A percentile compares a stretch with the other conserved stretches of the same genome.
phyloP scores from a whole-genome alignment of 352 stramenopile species.

The Phytophthora macrochlamydospora region DNA sequence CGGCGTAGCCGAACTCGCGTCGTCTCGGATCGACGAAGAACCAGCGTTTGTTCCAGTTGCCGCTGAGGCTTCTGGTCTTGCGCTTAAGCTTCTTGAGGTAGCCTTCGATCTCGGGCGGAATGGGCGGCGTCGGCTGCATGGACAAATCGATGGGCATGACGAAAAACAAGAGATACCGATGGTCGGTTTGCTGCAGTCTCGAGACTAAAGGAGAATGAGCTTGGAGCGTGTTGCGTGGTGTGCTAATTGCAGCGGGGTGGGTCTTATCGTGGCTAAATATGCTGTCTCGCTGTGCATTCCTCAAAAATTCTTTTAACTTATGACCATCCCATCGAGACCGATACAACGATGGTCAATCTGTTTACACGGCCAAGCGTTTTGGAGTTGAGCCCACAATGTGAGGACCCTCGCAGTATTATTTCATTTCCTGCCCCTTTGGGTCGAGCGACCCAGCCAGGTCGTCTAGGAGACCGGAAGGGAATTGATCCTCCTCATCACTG shows the following conservation, averaged over 20 bases:
- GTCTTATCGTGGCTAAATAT: conserved; percentile 35
- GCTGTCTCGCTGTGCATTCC: background rate
- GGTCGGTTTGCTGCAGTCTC: background rate
- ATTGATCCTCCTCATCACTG: conserved; percentile 31
- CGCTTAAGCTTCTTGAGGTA: conserved; percentile 90
- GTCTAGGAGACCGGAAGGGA: conserved; percentile 28
- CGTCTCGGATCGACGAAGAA: conserved; percentile 84
- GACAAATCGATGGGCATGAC: conserved; percentile 30
- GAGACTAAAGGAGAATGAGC: conserved; percentile 31
- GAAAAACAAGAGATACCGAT: background rate
- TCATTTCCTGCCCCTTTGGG: conserved; percentile 15
- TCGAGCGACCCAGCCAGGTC: conserved; percentile 26
- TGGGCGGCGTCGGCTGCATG: conserved; percentile 47
- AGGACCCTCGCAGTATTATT: too few species aligned
- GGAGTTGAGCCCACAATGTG: too few species aligned
- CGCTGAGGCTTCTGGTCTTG: conserved; percentile 75
- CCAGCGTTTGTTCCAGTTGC: conserved; percentile 88
- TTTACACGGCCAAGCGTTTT: too few species aligned
- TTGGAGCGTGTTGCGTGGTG: too few species aligned
- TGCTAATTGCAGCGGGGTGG: conserved; percentile 22
- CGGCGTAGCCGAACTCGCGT: conserved; percentile 77
- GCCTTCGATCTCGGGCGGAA: conserved; percentile 80
- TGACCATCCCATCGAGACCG: too few species aligned
- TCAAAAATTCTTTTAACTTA: conserved; percentile 15
- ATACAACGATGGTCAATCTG: too few species aligned